A percentile compares a stretch with the other conserved stretches of the same genome.
Conservation (phyloP, 768 basidiomycete genomes). For the Cystofilobasidium bisporidii region DNA sequence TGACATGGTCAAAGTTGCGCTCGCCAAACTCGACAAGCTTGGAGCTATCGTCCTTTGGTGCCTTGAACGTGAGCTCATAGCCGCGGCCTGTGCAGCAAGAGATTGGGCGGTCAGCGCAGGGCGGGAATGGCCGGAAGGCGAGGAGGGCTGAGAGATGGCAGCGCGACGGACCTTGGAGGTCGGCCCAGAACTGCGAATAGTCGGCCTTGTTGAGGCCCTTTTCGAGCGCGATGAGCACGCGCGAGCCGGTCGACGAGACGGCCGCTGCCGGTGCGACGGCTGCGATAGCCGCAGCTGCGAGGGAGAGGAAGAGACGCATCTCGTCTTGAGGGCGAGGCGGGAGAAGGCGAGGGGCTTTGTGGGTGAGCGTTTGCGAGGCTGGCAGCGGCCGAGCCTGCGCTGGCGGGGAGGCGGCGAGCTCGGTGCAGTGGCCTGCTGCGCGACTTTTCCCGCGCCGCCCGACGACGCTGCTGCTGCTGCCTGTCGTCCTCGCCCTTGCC, state of each 20-base stretch:
- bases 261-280: conserved; percentile 9
- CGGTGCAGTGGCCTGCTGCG: background rate
- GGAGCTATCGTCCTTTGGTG: conserved; percentile 64
- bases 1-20: conserved; percentile 70
- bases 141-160: background rate
- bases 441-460: conserved; percentile 11
- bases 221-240: conserved; percentile 74
- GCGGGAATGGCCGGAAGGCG: background rate
- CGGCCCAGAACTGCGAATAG: conserved; percentile 74
- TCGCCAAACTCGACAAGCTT: conserved; percentile 49
- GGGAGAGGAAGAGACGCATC: conserved; percentile 7
- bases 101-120: background rate
- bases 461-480: conserved; percentile 22
- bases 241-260: conserved; percentile 31
- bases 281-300: conserved; percentile 5
- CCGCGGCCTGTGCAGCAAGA: conserved; percentile 55
- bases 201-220: conserved; percentile 54
- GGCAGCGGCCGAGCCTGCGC: too few relatives aligned
- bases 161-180: conserved; percentile 54
- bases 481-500: too few relatives aligned
- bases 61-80: conserved; percentile 76
- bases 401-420: too few relatives aligned
- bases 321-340: background rate
- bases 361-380: background rate
- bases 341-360: background rate